Percentiles rank a stretch among this genome's conserved stretches.
Conservation (phyloP, 2,329 filamentous ascomycete genomes). For the Penicillium sp. region DNA sequence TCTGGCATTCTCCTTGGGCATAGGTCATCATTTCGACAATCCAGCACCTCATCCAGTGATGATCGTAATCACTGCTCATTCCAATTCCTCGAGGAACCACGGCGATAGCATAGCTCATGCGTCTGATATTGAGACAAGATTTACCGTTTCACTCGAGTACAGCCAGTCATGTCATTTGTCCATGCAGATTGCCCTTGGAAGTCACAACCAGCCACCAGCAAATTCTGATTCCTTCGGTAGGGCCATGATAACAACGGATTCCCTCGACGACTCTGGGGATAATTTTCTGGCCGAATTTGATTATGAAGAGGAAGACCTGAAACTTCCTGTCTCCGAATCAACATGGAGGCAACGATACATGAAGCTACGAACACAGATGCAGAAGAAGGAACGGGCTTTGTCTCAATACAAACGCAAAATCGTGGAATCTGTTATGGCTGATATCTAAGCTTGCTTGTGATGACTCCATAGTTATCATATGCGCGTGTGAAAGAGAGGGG, state of each 20-base stretch:
- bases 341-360: constrained; percentile 43
- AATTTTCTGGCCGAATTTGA: constrained; percentile 29
- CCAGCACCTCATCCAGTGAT: constrained; percentile 21
- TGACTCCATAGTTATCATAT: neutral
- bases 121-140: constrained; percentile 12
- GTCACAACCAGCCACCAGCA: neutral
- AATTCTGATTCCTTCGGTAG: too few species aligned
- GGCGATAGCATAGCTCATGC: neutral
- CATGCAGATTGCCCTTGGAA: constrained; percentile 27
- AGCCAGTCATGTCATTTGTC: constrained; percentile 23
- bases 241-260: too few species aligned
- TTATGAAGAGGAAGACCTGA: constrained; percentile 26
- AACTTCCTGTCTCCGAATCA: constrained; percentile 23
- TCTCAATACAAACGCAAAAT: constrained; percentile 43
- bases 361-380: constrained; percentile 38
- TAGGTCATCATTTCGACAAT: constrained; percentile 37
- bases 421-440: constrained; percentile 44
- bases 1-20: constrained; percentile 37
- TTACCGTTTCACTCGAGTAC: constrained; percentile 29
- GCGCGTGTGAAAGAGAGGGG: too few species aligned
- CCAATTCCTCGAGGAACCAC: constrained; percentile 1
- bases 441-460: constrained; percentile 24
- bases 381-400: constrained; percentile 38
- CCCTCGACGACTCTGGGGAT: neutral
- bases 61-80: constrained; percentile 28